Percentiles rank a stretch among this genome's conserved stretches.
Evolutionary conservation across 768 basidiomycete species (phyloP).

Genomic region (Termitomyces sp.): DNA sequence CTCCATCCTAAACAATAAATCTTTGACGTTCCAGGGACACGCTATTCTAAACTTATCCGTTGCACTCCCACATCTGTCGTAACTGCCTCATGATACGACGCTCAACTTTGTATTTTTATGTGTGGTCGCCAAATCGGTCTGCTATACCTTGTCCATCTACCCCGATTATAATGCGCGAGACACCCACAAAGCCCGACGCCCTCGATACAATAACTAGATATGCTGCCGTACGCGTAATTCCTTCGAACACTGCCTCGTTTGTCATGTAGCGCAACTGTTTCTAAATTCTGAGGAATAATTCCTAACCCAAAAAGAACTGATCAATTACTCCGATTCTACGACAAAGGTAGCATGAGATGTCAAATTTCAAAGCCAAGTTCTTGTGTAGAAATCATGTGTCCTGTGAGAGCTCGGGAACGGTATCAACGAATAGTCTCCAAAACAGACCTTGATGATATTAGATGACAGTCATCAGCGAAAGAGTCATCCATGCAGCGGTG

Average conservation of each 20-base stretch:
- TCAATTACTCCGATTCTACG: neutral
- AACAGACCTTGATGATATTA: too few species aligned
- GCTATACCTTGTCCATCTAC: neutral
- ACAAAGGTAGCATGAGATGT: neutral
- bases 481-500: constrained; percentile 16
- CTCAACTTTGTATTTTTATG: constrained; percentile 11
- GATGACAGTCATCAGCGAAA: too few species aligned
- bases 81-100: neutral
- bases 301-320: neutral
- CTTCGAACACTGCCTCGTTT: neutral
- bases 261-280: neutral
- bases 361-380: too few species aligned
- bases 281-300: neutral
- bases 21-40: constrained; percentile 1
- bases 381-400: too few species aligned
- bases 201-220: neutral
- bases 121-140: neutral
- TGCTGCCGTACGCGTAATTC: neutral
- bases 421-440: too few species aligned
- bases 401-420: too few species aligned
- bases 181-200: constrained; percentile 7
- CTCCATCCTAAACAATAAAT: constrained; percentile 1
- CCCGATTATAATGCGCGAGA: neutral
- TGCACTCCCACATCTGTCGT: constrained; percentile 11
- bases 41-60: neutral